These are phyloP conservation scores for Fusarium longipes DNA, from an alignment of 2,329 filamentous ascomycete species.

Conservation along the genomic window DNA sequence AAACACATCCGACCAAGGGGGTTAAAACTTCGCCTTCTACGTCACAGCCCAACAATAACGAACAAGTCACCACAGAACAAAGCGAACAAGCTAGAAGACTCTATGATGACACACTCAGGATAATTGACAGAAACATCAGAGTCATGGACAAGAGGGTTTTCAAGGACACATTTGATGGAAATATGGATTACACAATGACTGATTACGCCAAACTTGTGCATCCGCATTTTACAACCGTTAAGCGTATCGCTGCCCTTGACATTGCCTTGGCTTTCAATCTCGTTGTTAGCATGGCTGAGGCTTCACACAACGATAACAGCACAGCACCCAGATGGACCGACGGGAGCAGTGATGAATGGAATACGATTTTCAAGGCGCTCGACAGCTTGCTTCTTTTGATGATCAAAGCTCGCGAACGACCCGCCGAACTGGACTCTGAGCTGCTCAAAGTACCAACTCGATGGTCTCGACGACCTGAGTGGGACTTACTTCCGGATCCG, in stretches of 20 bases:
- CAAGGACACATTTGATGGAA: rapidly evolving
- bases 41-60: not conserved
- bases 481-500: too few relatives aligned
- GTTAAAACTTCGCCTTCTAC: not conserved
- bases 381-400: not conserved
- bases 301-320: not conserved
- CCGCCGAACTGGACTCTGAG: not conserved
- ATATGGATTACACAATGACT: not conserved
- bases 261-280: not conserved
- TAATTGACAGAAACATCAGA: not conserved
- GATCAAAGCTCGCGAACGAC: not conserved
- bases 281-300: not conserved
- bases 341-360: not conserved
- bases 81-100: not conserved
- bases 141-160: not conserved
- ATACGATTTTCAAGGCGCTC: not conserved
- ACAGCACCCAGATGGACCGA: not conserved
- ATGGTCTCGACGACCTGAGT: too few relatives aligned
- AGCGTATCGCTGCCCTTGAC: rapidly evolving
- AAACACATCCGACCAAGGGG: not conserved
- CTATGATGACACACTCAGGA: not conserved
- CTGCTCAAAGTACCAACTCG: too few relatives aligned
- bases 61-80: not conserved
- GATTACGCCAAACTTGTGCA: not conserved
- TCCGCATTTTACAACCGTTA: rapidly evolving